Conservation (phyloP, 2,329 filamentous ascomycete genomes). For the Curvularia spicifera region DNA sequence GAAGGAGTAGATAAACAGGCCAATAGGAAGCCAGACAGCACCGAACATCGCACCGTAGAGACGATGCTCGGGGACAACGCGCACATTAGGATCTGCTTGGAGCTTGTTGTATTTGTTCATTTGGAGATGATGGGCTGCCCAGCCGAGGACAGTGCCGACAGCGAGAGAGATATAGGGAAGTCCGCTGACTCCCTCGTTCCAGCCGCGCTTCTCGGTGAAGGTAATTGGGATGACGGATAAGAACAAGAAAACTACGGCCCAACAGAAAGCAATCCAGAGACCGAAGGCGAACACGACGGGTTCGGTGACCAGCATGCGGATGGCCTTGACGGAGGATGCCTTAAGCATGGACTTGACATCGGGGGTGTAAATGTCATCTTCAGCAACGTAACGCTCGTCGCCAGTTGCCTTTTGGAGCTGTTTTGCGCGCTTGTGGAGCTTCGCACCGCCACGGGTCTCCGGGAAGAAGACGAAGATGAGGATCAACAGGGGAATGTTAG, state of each 20-base stretch:
- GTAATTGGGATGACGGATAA: conserved; percentile 48
- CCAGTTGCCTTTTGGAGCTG: conserved; percentile 56
- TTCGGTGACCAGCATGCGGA: conserved; percentile 58
- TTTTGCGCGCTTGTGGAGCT: conserved; percentile 59
- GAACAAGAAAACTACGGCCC: conserved; percentile 63
- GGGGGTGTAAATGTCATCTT: conserved; percentile 60
- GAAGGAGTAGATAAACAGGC: conserved; percentile 58
- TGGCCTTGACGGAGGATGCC: conserved; percentile 60
- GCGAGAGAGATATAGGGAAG: conserved; percentile 61
- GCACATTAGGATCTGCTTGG: conserved; percentile 43
- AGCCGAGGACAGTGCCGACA: conserved; percentile 58
- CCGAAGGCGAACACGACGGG: conserved; percentile 59
- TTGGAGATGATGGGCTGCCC: conserved; percentile 58
- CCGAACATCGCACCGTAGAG: conserved; percentile 43
- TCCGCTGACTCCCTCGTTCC: conserved; percentile 58
- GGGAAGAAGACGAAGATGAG: conserved; percentile 53
- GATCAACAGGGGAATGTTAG: conserved; percentile 58
- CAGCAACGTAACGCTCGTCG: conserved; percentile 58
- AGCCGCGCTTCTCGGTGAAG: conserved; percentile 60
- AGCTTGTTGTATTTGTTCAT: conserved; percentile 59
- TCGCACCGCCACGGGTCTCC: conserved; percentile 54
- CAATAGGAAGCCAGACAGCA: conserved; percentile 41
- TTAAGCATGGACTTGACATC: conserved; percentile 56
- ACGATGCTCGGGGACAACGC: conserved; percentile 47
- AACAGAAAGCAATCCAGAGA: conserved; percentile 61